These are phyloP conservation scores for Chenopodium berlandieri DNA, from an alignment of 148 eudicot genomes.

Conservation along the genomic window DNA sequence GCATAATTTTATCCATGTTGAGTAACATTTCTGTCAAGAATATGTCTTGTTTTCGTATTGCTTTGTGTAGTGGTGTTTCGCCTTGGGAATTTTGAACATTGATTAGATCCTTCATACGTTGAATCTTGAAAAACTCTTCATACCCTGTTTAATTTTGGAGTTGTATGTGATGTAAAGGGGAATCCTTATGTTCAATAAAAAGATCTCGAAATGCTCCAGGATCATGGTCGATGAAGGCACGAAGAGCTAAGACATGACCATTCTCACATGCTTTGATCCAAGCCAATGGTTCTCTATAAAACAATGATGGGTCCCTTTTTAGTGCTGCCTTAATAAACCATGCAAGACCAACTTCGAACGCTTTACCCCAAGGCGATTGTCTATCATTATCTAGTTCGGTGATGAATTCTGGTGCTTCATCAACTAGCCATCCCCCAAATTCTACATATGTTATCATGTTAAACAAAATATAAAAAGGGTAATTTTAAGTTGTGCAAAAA, in stretches of 20 bases:
- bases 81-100: not conserved
- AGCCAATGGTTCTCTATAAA: not conserved
- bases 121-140: constrained; percentile 6
- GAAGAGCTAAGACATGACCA: not conserved
- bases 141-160: not conserved
- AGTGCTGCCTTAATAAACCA: not conserved
- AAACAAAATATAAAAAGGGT: too few relatives aligned
- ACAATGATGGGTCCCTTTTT: not conserved
- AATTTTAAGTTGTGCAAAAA: not conserved
- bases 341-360: not conserved
- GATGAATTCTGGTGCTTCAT: not conserved
- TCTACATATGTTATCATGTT: not conserved
- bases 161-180: constrained; percentile 7
- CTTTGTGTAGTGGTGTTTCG: not conserved
- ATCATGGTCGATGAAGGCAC: not conserved
- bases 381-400: not conserved
- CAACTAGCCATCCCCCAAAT: not conserved
- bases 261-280: not conserved
- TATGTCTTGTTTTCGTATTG: not conserved
- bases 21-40: not conserved
- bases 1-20: not conserved
- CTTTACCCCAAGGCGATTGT: not conserved
- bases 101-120: not conserved
- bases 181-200: not conserved
- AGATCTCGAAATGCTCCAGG: not conserved